Evolutionary conservation across 192 early-diverging fungal species (phyloP).

Genomic region (Coemansia reversa): DNA sequence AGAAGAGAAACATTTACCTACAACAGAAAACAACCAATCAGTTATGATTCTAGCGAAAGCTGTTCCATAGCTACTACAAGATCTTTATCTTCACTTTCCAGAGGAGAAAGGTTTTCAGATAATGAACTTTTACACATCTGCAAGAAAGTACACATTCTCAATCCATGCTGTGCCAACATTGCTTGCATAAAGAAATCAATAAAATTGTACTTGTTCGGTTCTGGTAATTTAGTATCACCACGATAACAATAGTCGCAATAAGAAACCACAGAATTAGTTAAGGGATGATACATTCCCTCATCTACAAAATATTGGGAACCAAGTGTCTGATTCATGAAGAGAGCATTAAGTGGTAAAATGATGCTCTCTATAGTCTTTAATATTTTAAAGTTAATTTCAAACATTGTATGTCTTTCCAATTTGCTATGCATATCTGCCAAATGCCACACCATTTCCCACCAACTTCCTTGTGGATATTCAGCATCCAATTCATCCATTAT

Average conservation of each 20-base stretch:
- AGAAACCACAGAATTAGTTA: conserved; percentile 17
- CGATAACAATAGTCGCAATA: conserved; percentile 20
- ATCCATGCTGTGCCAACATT: conserved; percentile 35
- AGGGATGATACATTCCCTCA: conserved; percentile 22
- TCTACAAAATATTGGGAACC: conserved; percentile 16
- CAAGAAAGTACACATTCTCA: conserved; percentile 32
- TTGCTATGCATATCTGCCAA: conserved; percentile 39
- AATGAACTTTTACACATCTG: conserved; percentile 24
- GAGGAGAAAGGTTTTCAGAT: not conserved
- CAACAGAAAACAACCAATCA: not conserved
- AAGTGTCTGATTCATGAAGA: conserved; percentile 24
- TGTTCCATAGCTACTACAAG: conserved; percentile 31
- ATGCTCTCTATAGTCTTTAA: conserved; percentile 39
- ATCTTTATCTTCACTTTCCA: conserved; percentile 8
- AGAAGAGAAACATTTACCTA: not conserved
- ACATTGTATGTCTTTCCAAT: conserved; percentile 26
- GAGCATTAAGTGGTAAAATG: conserved; percentile 34
- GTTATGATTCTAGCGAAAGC: conserved; percentile 6
- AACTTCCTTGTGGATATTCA: conserved; percentile 34
- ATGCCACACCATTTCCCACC: conserved; percentile 44
- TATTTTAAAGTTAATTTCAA: conserved; percentile 47
- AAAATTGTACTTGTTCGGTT: conserved; percentile 16
- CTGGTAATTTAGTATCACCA: not conserved
- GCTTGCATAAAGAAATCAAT: conserved; percentile 46
- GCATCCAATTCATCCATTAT: conserved; percentile 32